Evolutionary conservation across 2,329 filamentous ascomycete genomes (phyloP), one percentile per base, ranked within the genome.

Genomic region (Ophiostoma quercus): DNA sequence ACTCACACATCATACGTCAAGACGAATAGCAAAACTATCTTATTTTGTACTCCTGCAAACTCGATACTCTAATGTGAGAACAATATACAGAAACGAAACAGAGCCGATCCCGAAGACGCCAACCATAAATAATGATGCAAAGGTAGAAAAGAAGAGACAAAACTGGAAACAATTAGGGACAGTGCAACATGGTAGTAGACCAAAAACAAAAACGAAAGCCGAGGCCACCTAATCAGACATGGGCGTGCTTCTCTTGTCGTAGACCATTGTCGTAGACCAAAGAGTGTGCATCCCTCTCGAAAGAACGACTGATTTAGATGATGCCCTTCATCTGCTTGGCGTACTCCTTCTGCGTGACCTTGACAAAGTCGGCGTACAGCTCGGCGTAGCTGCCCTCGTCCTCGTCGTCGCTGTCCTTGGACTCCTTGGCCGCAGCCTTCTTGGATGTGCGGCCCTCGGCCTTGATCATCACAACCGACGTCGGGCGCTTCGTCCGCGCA

Each of bases 401-500:
- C 37, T 80, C 81, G 71, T 79, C 80, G 77, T 76, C 75, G 66
- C 66, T 67, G 25, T 69, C 72, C 43, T 76, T 76, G 71, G 76
- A 76, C 51, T 79, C 81, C 84, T 76, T 81, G 80, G 78, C 78
- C 74, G 81, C 78, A 73, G 81, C 77, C 80, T 84, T 85, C 79
- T 88, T 86, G 77, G 86, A 86, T 76, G 70, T 68, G 47, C 74
- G 72, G 71, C 77, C 76, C 73, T 77, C 74, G 69, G 76, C 71
- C 74, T 77, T 76, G 71, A 90, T 88, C 93, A 99, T 96, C 76
- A 97, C 92, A 69, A 99, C 95, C 79, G 91, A 96, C 47, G 95
- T 99, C 67, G 95, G 95, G 73, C 95, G 86, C 89, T 98, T 99
- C 67, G 95, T 99, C 80, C 90, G 91, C 72, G 94, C 94, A 3